These are phyloP conservation scores for Globisporangium viniferum DNA, from an alignment of 352 stramenopile genomes.

Conservation along the genomic window DNA sequence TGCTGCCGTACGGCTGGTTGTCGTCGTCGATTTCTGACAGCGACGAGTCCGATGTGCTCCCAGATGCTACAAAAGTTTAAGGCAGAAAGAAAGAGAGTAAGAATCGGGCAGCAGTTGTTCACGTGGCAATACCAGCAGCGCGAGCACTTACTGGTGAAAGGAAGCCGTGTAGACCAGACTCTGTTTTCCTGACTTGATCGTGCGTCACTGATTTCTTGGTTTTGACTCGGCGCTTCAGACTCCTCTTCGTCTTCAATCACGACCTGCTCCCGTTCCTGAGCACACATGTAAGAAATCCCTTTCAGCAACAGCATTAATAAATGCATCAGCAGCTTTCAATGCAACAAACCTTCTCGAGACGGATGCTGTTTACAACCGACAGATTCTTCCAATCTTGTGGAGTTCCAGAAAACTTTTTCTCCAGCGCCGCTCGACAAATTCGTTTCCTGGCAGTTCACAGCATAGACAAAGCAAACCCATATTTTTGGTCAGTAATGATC, in stretches of 20 bases:
- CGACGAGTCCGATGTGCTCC: conserved; percentile 3
- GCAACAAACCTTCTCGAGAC: background rate
- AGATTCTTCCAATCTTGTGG: conserved; percentile 34
- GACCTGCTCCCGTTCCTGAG: background rate
- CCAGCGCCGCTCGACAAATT: conserved; percentile 26
- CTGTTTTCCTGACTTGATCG: conserved; percentile 13
- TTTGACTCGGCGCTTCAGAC: background rate
- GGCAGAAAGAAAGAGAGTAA: background rate
- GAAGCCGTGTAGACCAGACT: conserved; percentile 29
- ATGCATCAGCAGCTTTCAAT: background rate
- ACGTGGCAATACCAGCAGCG: background rate
- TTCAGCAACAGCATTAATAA: background rate
- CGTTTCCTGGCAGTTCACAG: background rate
- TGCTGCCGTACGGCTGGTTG: background rate
- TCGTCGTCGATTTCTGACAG: conserved; percentile 9
- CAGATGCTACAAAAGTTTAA: conserved; percentile 8
- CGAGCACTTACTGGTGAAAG: conserved; percentile 23
- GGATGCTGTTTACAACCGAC: conserved; percentile 32
- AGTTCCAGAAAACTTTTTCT: conserved; percentile 28
- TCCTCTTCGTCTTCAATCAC: conserved; percentile 6
- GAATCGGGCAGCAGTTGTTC: background rate
- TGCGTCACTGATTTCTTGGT: conserved; percentile 12
- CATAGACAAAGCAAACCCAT: background rate
- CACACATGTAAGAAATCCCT: background rate
- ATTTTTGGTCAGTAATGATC: background rate